Evolutionary conservation across 2,329 filamentous ascomycete species (phyloP).

Genomic region (Xylariaceae sp.): DNA sequence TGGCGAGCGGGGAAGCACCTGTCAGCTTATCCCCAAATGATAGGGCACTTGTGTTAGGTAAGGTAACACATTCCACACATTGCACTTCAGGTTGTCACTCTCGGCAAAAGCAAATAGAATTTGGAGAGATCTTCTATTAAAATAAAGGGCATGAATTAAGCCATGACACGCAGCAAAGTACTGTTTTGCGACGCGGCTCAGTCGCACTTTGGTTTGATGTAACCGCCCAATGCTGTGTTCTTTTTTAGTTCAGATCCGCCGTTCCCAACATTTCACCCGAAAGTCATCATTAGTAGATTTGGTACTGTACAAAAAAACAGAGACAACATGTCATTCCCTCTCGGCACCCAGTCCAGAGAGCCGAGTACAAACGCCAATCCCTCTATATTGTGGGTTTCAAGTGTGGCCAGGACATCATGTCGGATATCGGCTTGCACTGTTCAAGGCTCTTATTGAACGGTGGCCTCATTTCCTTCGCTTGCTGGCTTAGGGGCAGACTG

Average conservation of each 20-base stretch:
- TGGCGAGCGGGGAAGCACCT: too few species aligned
- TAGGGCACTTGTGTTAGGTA: too few species aligned
- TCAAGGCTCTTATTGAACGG: conserved; percentile 19
- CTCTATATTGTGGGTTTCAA: neutral
- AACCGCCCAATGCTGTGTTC: conserved; percentile 9
- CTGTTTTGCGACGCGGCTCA: conserved; percentile 1
- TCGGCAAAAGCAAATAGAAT: too few species aligned
- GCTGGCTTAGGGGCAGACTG: conserved; percentile 56
- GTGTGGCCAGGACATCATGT: neutral
- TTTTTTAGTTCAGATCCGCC: conserved; percentile 14
- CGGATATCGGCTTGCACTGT: neutral
- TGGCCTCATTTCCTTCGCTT: conserved; percentile 59
- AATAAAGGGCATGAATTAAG: conserved; percentile 10
- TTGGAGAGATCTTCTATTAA: conserved; percentile 2
- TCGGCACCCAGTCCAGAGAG: conserved; percentile 13
- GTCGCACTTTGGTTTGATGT: neutral
- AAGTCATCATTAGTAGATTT: conserved; percentile 26
- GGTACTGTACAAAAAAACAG: conserved; percentile 25
- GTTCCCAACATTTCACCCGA: conserved; percentile 18
- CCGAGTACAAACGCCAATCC: conserved; percentile 4
- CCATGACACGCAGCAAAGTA: conserved; percentile 8
- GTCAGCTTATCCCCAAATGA: too few species aligned
- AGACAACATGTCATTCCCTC: conserved; percentile 10
- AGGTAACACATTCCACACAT: too few species aligned
- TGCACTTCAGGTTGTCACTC: too few species aligned